These are phyloP conservation scores for Fusarium sp. DNA, from an alignment of 2,329 filamentous ascomycete genomes.

Conservation along the genomic window DNA sequence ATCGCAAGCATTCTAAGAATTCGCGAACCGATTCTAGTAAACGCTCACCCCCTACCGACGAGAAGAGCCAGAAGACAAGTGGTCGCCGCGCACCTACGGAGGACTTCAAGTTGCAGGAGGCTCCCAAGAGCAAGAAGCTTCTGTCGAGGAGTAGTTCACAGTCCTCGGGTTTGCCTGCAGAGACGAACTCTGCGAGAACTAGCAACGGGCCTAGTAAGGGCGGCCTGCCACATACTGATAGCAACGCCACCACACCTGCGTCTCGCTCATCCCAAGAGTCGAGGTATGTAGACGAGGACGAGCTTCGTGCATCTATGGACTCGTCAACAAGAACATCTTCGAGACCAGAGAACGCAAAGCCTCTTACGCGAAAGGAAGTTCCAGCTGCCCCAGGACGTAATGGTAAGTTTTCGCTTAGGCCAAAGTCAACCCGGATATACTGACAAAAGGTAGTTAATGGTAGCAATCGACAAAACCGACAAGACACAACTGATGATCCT, in stretches of 20 bases:
- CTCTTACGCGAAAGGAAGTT: conserved; percentile 73
- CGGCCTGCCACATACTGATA: conserved; percentile 47
- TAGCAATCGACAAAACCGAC: conserved; percentile 35
- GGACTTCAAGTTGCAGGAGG: conserved; percentile 83
- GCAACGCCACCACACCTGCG: conserved; percentile 47
- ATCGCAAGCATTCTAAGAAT: conserved; percentile 53
- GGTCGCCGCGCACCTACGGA: conserved; percentile 56
- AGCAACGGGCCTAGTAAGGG: conserved; percentile 48
- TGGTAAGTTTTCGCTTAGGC: conserved; percentile 49
- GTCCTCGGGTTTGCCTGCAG: conserved; percentile 51
- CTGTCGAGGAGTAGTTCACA: conserved; percentile 56
- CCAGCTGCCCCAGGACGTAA: conserved; percentile 52
- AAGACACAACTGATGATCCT: conserved; percentile 38
- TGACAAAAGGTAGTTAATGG: conserved; percentile 42
- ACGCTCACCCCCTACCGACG: conserved; percentile 49
- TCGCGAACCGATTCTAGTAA: conserved; percentile 53
- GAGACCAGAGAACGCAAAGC: conserved; percentile 54
- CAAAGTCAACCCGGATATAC: background rate
- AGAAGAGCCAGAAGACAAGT: conserved; percentile 49
- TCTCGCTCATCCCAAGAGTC: conserved; percentile 69
- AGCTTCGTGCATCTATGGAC: conserved; percentile 54
- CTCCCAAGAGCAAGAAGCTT: conserved; percentile 70
- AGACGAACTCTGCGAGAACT: conserved; percentile 46
- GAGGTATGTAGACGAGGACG: conserved; percentile 64
- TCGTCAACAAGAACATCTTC: conserved; percentile 52